A percentile compares a stretch with the other conserved stretches of the same genome.
These are phyloP conservation scores for Russula olivacea DNA, from an alignment of 768 basidiomycete species.

Conservation along the genomic window DNA sequence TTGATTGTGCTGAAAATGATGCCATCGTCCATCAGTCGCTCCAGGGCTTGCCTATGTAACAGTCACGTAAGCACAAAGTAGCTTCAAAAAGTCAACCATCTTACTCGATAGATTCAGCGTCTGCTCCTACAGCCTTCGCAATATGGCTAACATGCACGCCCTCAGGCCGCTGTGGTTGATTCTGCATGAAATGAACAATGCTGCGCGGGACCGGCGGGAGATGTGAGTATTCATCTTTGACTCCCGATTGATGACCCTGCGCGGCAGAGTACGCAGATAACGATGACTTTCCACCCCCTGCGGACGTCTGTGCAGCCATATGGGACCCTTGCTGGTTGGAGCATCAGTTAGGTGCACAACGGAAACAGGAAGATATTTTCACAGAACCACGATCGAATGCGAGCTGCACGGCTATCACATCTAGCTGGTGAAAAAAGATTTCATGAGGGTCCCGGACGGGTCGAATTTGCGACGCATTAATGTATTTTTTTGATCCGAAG, in stretches of 20 bases:
- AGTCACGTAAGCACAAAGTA: background rate
- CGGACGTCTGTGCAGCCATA: slow-evolving; percentile 10
- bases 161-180: slow-evolving; percentile 44
- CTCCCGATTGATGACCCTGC: slow-evolving; percentile 24
- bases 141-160: slow-evolving; percentile 74
- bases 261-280: slow-evolving; percentile 35
- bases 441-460: slow-evolving; percentile 66
- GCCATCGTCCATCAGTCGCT: slow-evolving; percentile 74
- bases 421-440: slow-evolving; percentile 73
- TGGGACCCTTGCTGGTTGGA: slow-evolving; percentile 26
- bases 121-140: slow-evolving; percentile 54
- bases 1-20: slow-evolving; percentile 74
- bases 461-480: slow-evolving; percentile 73
- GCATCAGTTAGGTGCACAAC: background rate
- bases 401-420: slow-evolving; percentile 64
- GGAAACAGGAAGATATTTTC: slow-evolving; percentile 27
- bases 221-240: slow-evolving; percentile 35
- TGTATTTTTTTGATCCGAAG: slow-evolving; percentile 74
- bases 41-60: slow-evolving; percentile 56
- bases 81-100: slow-evolving; percentile 5
- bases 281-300: slow-evolving; percentile 6
- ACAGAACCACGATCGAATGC: slow-evolving; percentile 63
- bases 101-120: slow-evolving; percentile 52
- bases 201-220: slow-evolving; percentile 54
- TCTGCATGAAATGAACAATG: slow-evolving; percentile 60